A percentile compares a stretch with the other conserved stretches of the same genome.
These are phyloP conservation scores for Acanthochlamys bracteata DNA, from an alignment of 106 monocot genomes.

Conservation along the genomic window DNA sequence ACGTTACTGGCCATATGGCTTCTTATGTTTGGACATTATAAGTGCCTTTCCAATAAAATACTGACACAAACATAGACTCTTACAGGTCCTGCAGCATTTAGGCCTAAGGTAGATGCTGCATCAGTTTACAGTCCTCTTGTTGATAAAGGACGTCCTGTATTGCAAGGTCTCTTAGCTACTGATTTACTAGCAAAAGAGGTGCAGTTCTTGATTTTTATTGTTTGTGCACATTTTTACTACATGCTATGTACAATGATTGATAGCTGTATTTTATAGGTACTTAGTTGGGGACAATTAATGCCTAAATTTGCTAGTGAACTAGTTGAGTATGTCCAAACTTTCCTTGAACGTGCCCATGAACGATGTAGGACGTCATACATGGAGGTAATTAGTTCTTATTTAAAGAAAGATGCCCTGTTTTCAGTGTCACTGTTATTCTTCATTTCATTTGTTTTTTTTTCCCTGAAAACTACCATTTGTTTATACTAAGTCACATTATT, in stretches of 20 bases:
- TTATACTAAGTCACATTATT: too few relatives aligned
- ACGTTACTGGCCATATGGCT: neutral
- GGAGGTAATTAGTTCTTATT: conserved; percentile 43
- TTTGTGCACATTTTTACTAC: conserved; percentile 5
- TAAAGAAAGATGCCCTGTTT: neutral
- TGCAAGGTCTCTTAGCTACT: conserved; percentile 89
- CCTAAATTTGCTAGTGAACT: conserved; percentile 87
- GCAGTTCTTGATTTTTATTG: neutral
- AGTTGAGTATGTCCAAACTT: conserved; percentile 93
- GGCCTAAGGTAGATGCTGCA: conserved; percentile 60
- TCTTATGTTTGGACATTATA: too few relatives aligned
- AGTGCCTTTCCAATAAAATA: neutral
- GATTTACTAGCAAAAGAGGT: conserved; percentile 93
- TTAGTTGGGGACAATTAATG: conserved; percentile 90
- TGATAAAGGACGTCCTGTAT: conserved; percentile 83
- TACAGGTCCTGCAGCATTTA: conserved; percentile 93
- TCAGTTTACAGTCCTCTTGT: conserved; percentile 50
- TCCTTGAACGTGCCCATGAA: conserved; percentile 90
- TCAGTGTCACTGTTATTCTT: neutral
- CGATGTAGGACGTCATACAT: conserved; percentile 87
- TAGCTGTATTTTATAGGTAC: conserved; percentile 34
- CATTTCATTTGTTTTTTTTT: neutral
- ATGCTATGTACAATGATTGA: neutral
- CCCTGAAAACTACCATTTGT: too few relatives aligned
- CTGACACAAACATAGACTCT: neutral